Conservation (phyloP, 306 rosid genomes). For the Dalbergia oliveri region DNA sequence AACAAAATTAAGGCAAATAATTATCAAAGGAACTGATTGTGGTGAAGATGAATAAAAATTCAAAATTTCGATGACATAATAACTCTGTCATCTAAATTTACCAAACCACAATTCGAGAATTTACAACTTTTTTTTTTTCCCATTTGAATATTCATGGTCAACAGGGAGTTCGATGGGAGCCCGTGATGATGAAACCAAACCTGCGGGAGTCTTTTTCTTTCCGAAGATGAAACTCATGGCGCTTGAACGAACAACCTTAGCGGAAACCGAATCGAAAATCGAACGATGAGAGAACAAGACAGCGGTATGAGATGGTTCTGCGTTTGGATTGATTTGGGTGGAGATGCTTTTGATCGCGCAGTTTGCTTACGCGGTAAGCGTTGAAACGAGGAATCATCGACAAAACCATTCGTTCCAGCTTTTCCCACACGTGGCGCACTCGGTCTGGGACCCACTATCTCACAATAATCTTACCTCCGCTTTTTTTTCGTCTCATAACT, state of each 20-base stretch:
- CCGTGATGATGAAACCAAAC: conserved; percentile 47
- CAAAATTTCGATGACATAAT: not conserved
- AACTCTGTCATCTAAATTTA: conserved; percentile 28
- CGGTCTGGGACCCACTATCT: conserved; percentile 23
- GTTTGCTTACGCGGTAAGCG: conserved; percentile 62
- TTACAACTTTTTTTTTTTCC: not conserved
- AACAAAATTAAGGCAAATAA: conserved; percentile 20
- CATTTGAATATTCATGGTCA: not conserved
- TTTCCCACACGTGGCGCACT: conserved; percentile 51
- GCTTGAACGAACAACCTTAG: conserved; percentile 17
- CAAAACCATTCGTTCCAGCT: conserved; percentile 32
- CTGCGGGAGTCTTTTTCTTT: conserved; percentile 95
- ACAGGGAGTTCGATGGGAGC: not conserved
- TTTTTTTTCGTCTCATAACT: no score
- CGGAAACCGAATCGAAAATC: conserved; percentile 9
- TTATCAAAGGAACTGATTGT: not conserved
- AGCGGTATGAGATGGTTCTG: conserved; percentile 10
- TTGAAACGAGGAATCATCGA: conserved; percentile 41
- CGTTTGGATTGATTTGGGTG: conserved; percentile 20
- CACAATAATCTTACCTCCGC: not conserved
- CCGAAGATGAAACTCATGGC: conserved; percentile 96
- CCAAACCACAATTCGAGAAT: conserved; percentile 14
- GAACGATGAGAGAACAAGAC: not conserved
- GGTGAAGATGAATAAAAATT: not conserved
- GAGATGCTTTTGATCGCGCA: conserved; percentile 27